Conservation (phyloP, 805 yeast species). For the Saccharomycopsis javanensis region DNA sequence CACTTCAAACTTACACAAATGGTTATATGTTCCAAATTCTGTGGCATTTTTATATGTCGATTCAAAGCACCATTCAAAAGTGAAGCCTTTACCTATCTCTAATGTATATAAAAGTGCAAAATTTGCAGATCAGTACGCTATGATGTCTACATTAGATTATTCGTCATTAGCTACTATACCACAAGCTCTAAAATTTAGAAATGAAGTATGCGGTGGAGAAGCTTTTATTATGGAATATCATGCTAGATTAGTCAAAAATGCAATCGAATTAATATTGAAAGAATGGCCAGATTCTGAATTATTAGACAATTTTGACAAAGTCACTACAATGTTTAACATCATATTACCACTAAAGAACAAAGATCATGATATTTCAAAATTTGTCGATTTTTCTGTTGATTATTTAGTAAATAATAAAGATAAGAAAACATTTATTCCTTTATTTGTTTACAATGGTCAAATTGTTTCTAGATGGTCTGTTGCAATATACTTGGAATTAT, state of each 20-base stretch:
- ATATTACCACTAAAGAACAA: slow-evolving; percentile 8
- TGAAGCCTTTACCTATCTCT: slow-evolving; percentile 53
- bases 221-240: slow-evolving; percentile 41
- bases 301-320: slow-evolving; percentile 5
- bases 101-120: slow-evolving; percentile 31
- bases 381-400: slow-evolving; percentile 3
- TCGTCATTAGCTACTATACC: slow-evolving; percentile 34
- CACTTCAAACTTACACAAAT: slow-evolving; percentile 58
- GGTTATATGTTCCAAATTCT: slow-evolving; percentile 52
- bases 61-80: slow-evolving; percentile 35
- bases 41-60: slow-evolving; percentile 51
- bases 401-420: slow-evolving; percentile 21
- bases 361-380: background rate
- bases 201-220: slow-evolving; percentile 52
- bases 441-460: slow-evolving; percentile 32
- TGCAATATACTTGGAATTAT: slow-evolving; percentile 48
- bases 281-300: slow-evolving; percentile 19
- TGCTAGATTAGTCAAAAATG: slow-evolving; percentile 34
- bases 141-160: slow-evolving; percentile 41
- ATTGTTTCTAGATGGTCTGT: slow-evolving; percentile 46
- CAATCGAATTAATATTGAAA: slow-evolving; percentile 31
- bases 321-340: slow-evolving; percentile 18
- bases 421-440: slow-evolving; percentile 40
- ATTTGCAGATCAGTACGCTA: slow-evolving; percentile 39
- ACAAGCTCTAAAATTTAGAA: slow-evolving; percentile 45